These are phyloP conservation scores for Dactylonectria macrodidyma DNA, from an alignment of 2,329 filamentous ascomycete genomes.

Conservation along the genomic window DNA sequence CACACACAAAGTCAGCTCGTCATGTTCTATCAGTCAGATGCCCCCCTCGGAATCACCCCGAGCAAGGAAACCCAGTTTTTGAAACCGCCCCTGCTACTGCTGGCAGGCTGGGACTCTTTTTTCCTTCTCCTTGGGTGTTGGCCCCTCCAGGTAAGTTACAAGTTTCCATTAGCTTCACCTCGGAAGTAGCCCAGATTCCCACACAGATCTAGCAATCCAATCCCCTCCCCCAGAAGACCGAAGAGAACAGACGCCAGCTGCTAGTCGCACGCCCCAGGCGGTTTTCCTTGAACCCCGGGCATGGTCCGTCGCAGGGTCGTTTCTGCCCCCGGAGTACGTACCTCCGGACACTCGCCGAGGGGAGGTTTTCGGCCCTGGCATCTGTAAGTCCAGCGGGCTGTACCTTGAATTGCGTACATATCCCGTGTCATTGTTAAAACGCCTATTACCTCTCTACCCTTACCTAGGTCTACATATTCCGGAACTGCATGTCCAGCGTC, in stretches of 20 bases:
- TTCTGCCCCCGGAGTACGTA: conserved; percentile 39
- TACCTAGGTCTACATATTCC: neutral
- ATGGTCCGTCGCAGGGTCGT: conserved; percentile 28
- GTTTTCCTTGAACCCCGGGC: conserved; percentile 16
- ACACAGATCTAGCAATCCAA: conserved; percentile 1
- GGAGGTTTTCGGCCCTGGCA: neutral
- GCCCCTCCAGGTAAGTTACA: neutral
- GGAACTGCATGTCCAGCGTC: conserved; percentile 3
- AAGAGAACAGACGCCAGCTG: too few relatives aligned
- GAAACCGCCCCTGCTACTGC: conserved; percentile 4
- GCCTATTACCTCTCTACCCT: too few relatives aligned
- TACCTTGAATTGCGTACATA: neutral
- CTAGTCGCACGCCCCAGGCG: conserved; percentile 2
- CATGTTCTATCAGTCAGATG: neutral
- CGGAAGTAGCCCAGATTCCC: conserved; percentile 34
- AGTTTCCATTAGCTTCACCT: conserved; percentile 32
- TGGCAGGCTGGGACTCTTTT: neutral
- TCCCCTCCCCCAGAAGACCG: too few relatives aligned
- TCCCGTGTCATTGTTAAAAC: too few relatives aligned
- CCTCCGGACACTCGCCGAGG: conserved; percentile 48
- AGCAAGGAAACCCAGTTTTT: conserved; percentile 27
- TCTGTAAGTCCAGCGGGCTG: neutral
- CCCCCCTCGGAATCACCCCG: conserved; percentile 38
- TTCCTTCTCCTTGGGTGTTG: too few relatives aligned
- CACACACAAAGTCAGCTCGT: neutral